Conservation (phyloP, 129 eudicot species). For the Flaveria linearis region DNA sequence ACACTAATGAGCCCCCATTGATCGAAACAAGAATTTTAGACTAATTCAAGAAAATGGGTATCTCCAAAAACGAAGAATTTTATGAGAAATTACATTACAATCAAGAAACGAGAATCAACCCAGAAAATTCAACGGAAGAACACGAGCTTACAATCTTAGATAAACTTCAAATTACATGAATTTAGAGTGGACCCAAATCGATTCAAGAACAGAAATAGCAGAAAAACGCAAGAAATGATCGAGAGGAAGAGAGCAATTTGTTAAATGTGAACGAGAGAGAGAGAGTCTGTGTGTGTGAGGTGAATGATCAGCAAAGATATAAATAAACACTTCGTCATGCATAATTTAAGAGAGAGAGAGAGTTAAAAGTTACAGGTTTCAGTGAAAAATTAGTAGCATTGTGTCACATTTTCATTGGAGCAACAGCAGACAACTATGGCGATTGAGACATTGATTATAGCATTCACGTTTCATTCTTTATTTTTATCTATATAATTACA, state of each 20-base stretch:
- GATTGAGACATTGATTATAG: conserved; percentile 1
- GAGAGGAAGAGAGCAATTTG: neutral
- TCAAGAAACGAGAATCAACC: too few relatives aligned
- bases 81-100: neutral
- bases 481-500: too few relatives aligned
- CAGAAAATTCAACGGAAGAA: too few relatives aligned
- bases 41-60: neutral
- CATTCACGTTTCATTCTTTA: too few relatives aligned
- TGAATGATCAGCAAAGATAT: conserved; percentile 36
- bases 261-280: conserved; percentile 32
- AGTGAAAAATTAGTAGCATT: neutral
- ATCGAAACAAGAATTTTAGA: neutral
- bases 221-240: neutral
- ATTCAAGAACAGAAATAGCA: neutral
- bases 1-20: conserved; percentile 64
- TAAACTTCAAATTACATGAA: conserved; percentile 4
- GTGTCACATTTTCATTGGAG: neutral
- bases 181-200: conserved; percentile 23
- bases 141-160: too few relatives aligned
- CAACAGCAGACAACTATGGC: conserved; percentile 20
- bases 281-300: conserved; percentile 29
- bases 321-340: conserved; percentile 30
- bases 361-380: neutral
- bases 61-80: neutral
- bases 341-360: conserved; percentile 19